Percentiles rank a stretch among this genome's conserved stretches.
Evolutionary conservation across 441 rosid genomes (phyloP).

Genomic region (Adansonia rubrostipa): DNA sequence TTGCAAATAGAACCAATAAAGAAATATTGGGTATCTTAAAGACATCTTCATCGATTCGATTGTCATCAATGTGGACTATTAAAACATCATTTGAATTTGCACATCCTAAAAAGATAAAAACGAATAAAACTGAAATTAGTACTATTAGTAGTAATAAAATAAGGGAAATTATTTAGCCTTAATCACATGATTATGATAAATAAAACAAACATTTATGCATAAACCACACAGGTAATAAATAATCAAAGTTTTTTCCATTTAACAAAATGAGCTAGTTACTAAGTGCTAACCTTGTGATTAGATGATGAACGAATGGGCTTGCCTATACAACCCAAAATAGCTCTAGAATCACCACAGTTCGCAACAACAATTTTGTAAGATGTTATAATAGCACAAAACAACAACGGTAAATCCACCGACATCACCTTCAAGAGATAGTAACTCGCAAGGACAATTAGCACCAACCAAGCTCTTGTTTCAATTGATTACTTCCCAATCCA

Average conservation of each 20-base stretch:
- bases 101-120: no score
- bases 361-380: conserved; percentile 59
- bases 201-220: not conserved
- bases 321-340: conserved; percentile 58
- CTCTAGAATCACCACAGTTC: conserved; percentile 71
- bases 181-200: not conserved
- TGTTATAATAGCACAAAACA: conserved; percentile 47
- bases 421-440: conserved; percentile 60
- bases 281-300: conserved; percentile 55
- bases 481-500: conserved; percentile 61
- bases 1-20: no score
- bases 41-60: no score
- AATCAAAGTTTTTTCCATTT: not conserved
- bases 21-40: no score
- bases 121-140: no score
- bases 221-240: not conserved
- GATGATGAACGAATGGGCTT: conserved; percentile 52
- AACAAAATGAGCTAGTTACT: not conserved
- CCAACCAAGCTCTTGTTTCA: conserved; percentile 33
- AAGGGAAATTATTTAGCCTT: no score
- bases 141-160: no score
- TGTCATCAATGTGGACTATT: no score
- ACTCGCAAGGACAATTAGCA: conserved; percentile 60
- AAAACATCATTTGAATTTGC: no score
- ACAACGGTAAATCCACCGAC: conserved; percentile 72